phyloP scores from a whole-genome alignment of 768 basidiomycete species.

The Leucocoprinus sp. region DNA sequence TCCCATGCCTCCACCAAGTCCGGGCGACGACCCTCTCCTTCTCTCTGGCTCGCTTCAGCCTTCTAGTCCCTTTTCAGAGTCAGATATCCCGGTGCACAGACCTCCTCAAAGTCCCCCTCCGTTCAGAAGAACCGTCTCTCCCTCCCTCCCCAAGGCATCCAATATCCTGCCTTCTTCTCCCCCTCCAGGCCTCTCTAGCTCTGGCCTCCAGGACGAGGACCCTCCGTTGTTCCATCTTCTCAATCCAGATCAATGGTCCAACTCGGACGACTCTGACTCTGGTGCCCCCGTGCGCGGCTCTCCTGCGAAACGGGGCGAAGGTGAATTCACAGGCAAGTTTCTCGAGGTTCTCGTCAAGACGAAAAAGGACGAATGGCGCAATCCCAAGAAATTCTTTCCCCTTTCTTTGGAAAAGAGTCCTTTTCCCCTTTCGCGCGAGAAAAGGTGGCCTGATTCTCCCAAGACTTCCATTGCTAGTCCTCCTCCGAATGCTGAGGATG shows the following conservation, averaged over 20 bases:
- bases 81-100: conserved; percentile 3
- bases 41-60: conserved; percentile 37
- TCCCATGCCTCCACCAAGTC: conserved; percentile 63
- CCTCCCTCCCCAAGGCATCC: conserved; percentile 1
- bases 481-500: conserved; percentile 1
- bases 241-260: conserved; percentile 24
- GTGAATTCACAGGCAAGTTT: conserved; percentile 65
- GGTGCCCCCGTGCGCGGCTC: conserved; percentile 12
- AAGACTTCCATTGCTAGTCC: background rate
- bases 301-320: conserved; percentile 31
- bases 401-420: conserved; percentile 10
- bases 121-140: conserved; percentile 12
- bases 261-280: conserved; percentile 25
- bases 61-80: conserved; percentile 15
- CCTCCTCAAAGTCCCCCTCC: conserved; percentile 18
- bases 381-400: conserved; percentile 65
- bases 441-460: conserved; percentile 17
- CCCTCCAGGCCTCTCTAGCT: no score
- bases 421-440: conserved; percentile 16
- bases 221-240: conserved; percentile 23
- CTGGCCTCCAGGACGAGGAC: no score
- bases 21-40: conserved; percentile 68
- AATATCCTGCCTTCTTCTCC: conserved; percentile 17
- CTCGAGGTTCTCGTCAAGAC: conserved; percentile 47
- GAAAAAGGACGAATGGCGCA: conserved; percentile 61